These are phyloP conservation scores for Leccinum barrowsii DNA, from an alignment of 768 basidiomycete species.

Conservation along the genomic window DNA sequence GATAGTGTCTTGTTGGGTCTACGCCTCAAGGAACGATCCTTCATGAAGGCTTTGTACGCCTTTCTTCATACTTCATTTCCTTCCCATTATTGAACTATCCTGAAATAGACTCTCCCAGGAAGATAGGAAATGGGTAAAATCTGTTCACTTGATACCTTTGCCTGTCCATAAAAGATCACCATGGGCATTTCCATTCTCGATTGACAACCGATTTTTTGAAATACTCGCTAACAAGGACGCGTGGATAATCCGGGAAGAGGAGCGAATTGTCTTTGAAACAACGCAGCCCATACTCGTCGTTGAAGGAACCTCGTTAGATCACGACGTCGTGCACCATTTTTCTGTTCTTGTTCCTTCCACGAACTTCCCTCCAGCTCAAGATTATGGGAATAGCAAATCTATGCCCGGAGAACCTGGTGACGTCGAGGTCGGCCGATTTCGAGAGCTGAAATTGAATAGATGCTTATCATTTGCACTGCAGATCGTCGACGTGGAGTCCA, in stretches of 20 bases:
- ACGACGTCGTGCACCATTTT: constrained; percentile 10
- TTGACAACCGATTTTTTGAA: not conserved
- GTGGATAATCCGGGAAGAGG: constrained; percentile 20
- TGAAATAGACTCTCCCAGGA: constrained; percentile 3
- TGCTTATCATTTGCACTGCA: not conserved
- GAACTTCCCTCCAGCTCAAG: constrained; percentile 16
- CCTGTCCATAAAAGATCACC: not conserved
- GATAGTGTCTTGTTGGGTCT: constrained; percentile 7
- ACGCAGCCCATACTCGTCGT: constrained; percentile 1
- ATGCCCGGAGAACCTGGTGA: not conserved
- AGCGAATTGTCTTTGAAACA: constrained; percentile 15
- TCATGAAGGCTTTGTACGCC: constrained; percentile 13
- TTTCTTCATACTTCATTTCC: not conserved
- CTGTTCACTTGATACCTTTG: not conserved
- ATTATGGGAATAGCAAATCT: not conserved
- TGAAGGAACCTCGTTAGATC: not conserved
- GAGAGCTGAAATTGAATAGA: not conserved
- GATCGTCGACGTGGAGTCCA: not conserved
- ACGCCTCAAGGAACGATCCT: constrained; percentile 20
- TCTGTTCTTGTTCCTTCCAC: constrained; percentile 19
- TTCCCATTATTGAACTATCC: not conserved
- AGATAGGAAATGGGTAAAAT: not conserved
- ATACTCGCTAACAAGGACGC: constrained; percentile 7
- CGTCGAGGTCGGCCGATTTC: not conserved
- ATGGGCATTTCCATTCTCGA: not conserved